Evolutionary conservation across 208 protist species (phyloP).

Genomic region (Trypanosomatidae sp.): DNA sequence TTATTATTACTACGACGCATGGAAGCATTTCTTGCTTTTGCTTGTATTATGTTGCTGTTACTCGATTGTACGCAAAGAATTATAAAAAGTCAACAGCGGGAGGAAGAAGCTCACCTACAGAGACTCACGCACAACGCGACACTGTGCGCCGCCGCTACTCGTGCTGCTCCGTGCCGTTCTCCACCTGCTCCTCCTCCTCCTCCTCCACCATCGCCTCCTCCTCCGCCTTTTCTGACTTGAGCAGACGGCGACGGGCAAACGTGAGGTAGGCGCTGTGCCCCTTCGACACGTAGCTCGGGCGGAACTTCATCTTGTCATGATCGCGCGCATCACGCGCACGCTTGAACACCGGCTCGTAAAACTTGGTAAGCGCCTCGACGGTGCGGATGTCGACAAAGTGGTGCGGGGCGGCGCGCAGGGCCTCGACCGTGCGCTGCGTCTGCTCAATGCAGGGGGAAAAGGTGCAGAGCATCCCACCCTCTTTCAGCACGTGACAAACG

Average conservation of each 20-base stretch:
- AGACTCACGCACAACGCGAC: no score
- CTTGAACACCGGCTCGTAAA: conserved; percentile 74
- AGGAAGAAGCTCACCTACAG: no score
- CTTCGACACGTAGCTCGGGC: conserved; percentile 59
- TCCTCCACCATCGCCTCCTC: not conserved
- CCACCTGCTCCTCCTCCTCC: not conserved
- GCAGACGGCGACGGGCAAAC: conserved; percentile 79
- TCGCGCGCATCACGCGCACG: conserved; percentile 39
- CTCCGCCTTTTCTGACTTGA: conserved; percentile 11
- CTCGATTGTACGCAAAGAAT: no score
- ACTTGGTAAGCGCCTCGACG: conserved; percentile 78
- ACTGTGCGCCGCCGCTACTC: not conserved
- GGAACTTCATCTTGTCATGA: conserved; percentile 49
- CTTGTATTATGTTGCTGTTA: no score
- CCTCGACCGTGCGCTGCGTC: conserved; percentile 79
- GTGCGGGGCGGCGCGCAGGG: conserved; percentile 57
- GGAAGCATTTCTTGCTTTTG: no score
- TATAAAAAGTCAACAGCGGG: no score
- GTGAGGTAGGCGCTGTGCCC: conserved; percentile 93
- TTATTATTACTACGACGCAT: no score
- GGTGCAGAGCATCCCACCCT: conserved; percentile 88
- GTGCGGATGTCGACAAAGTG: conserved; percentile 90
- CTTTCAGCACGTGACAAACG: conserved; percentile 74
- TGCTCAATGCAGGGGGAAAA: conserved; percentile 96
- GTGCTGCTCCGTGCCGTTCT: not conserved